phyloP scores from a whole-genome alignment of 225 moss, liverwort and hornwort species.

The Polytrichum commune region DNA sequence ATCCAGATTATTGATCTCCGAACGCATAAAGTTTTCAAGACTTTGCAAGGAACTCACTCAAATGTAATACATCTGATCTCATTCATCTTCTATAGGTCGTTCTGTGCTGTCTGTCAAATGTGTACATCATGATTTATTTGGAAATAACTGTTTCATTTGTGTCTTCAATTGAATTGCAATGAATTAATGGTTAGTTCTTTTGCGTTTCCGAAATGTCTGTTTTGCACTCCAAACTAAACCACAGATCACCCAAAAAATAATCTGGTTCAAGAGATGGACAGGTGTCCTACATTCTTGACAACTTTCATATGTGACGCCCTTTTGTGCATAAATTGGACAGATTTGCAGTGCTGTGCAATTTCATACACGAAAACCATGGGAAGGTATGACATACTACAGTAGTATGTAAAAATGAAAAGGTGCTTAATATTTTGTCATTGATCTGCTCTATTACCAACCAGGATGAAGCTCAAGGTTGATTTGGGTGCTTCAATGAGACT shows the following conservation, averaged over 20 bases:
- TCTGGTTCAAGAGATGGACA: no score
- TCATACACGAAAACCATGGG: conserved; percentile 85
- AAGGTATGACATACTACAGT: conserved; percentile 43
- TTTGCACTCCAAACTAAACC: no score
- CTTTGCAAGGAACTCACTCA: conserved; percentile 77
- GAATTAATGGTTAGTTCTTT: no score
- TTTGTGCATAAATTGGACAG: conserved; percentile 24
- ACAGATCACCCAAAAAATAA: no score
- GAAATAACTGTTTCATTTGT: no score
- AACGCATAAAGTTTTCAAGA: conserved; percentile 69
- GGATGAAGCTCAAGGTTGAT: neutral
- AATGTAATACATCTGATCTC: conserved; percentile 43
- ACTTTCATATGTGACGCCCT: neutral
- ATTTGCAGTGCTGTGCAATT: conserved; percentile 97
- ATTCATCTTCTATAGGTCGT: no score
- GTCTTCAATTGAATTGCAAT: no score
- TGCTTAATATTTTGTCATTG: neutral
- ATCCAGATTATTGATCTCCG: conserved; percentile 72
- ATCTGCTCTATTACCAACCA: neutral
- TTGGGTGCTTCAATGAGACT: neutral
- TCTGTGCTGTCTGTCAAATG: neutral
- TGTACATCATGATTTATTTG: no score
- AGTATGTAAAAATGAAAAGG: neutral
- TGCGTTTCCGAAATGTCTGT: no score
- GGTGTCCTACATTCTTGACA: neutral